phyloP scores from a whole-genome alignment of 768 basidiomycete genomes.

The Rhizopogon salebrosus region DNA sequence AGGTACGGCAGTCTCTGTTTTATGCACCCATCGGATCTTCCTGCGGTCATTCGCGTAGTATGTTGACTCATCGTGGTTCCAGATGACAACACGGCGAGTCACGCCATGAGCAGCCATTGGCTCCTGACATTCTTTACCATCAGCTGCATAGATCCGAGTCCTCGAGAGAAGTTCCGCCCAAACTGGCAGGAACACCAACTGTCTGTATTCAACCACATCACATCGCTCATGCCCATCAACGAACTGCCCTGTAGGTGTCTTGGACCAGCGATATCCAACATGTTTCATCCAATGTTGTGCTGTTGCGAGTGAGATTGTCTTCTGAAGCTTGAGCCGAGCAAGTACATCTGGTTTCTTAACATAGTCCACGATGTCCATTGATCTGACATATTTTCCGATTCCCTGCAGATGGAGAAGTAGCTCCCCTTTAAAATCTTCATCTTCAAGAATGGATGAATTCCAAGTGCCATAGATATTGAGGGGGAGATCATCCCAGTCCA shows the following conservation, averaged over 20 bases:
- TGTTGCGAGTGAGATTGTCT: slow-evolving; percentile 21
- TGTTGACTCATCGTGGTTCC: slow-evolving; percentile 29
- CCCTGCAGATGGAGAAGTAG: slow-evolving; percentile 13
- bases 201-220: slow-evolving; percentile 24
- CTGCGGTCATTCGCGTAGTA: slow-evolving; percentile 30
- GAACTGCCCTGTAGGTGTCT: slow-evolving; percentile 19
- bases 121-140: slow-evolving; percentile 5
- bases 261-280: slow-evolving; percentile 26
- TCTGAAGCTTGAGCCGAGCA: slow-evolving; percentile 7
- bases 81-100: slow-evolving; percentile 10
- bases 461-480: slow-evolving; percentile 18
- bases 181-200: slow-evolving; percentile 18
- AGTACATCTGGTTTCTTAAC: slow-evolving; percentile 10
- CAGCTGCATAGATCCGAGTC: slow-evolving; percentile 25
- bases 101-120: background rate
- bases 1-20: slow-evolving; percentile 9
- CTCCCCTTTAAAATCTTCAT: slow-evolving; percentile 12
- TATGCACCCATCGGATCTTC: slow-evolving; percentile 14
- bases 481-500: slow-evolving; percentile 13
- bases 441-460: slow-evolving; percentile 9
- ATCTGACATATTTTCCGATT: slow-evolving; percentile 15
- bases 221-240: slow-evolving; percentile 26
- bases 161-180: background rate
- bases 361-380: slow-evolving; percentile 15
- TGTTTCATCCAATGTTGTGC: slow-evolving; percentile 34